Evolutionary conservation across 331 rosid genomes (phyloP), one percentile per base, ranked within the genome.

Genomic region (Acacia pycnantha): DNA sequence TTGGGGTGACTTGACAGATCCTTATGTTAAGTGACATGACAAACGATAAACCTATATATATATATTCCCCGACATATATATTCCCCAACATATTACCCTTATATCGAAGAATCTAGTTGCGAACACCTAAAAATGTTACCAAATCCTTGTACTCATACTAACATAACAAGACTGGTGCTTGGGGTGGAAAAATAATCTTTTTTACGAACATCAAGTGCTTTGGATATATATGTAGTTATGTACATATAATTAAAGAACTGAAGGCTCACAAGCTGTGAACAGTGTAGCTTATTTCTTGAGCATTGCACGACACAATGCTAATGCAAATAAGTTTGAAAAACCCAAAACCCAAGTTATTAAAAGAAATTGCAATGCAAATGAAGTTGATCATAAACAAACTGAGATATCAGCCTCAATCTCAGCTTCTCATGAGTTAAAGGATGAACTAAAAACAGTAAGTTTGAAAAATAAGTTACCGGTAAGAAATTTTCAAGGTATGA

Each of bases 341-440:
- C 11, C 43, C 11, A 8, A 41, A 41, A 16, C 21, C 35, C 67
- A 11, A 12, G 67, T 61, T 1, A 26, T 24, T 11, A 24, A 26
- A 26, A 26, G 67, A 24, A 26, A 58, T 58, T 58, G 67, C 70
- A 78, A 78, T 16, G 59, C 65, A 85, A 85, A 67, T 81, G 78
- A 75, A 35, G 50, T 62, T 72, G 29, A 18, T 64, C 50, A 46
- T 41, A 54, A 54, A 53, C 59, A 53, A 62, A 74, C 31, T 9
- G 59, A 64, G 48, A 43, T 64, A 44, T 64, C 27, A 82, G 65
- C 24, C 35, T 12, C 50, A 65, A 35, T 31, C 19, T 27, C n/a
- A 29, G 40, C n/a, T 64, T 64, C 69, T 64, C 69, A 64, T 29
- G 10, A 64, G 43, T 40, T 68, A 8, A 79, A 22, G n/a, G 50